phyloP scores from a whole-genome alignment of 768 basidiomycete species.

The Collybia mongolica region DNA sequence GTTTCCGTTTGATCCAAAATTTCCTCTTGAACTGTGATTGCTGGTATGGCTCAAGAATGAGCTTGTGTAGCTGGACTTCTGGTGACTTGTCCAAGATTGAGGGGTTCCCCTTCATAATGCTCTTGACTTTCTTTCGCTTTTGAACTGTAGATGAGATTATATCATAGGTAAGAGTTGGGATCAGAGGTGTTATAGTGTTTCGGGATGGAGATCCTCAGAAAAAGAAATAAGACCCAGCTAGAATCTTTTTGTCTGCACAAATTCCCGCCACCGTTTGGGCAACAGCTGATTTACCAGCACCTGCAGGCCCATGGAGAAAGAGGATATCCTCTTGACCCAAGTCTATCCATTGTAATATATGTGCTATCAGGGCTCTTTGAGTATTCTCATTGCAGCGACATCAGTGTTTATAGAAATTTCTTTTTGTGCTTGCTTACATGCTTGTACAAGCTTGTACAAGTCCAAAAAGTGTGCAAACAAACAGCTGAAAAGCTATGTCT shows the following conservation, averaged over 20 bases:
- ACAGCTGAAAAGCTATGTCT: too few species aligned
- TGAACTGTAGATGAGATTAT: slow-evolving; percentile 13
- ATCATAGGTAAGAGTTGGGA: slow-evolving; percentile 29
- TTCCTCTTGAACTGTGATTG: neutral
- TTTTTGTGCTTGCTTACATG: too few species aligned
- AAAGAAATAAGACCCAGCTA: slow-evolving; percentile 35
- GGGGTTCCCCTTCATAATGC: neutral
- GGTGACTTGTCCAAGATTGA: neutral
- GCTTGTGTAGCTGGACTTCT: neutral
- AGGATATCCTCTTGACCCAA: too few species aligned
- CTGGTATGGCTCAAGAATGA: neutral
- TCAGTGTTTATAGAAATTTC: too few species aligned
- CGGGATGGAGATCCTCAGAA: slow-evolving; percentile 24
- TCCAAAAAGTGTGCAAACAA: too few species aligned
- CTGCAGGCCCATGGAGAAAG: slow-evolving; percentile 14
- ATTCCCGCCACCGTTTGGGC: slow-evolving; percentile 20
- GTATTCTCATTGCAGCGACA: too few species aligned
- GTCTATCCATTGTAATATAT: too few species aligned
- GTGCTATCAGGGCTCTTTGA: too few species aligned
- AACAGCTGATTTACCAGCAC: slow-evolving; percentile 23
- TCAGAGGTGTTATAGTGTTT: slow-evolving; percentile 19
- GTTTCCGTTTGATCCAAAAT: neutral
- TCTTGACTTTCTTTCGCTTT: neutral
- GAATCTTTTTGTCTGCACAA: slow-evolving; percentile 11
- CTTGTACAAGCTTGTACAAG: too few species aligned